Conservation (phyloP, 306 rosid species). For the Cicer cuneatum region DNA sequence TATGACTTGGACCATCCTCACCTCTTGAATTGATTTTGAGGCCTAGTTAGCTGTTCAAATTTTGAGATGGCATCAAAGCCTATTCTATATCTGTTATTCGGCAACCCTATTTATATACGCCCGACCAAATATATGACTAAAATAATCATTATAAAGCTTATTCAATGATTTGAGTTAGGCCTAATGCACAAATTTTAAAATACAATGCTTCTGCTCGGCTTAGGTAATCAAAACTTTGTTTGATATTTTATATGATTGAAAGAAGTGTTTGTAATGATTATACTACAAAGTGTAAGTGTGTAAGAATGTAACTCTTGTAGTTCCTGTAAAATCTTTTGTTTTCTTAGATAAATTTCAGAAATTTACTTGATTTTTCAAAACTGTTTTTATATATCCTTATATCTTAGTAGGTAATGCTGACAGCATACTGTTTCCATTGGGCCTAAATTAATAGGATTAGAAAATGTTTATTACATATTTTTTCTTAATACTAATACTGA, state of each 20-base stretch:
- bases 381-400: background rate
- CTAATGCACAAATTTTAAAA: no score
- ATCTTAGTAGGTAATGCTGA: background rate
- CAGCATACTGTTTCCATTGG: background rate
- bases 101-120: no score
- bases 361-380: background rate
- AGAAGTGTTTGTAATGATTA: background rate
- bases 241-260: slow-evolving; percentile 20
- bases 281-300: slow-evolving; percentile 8
- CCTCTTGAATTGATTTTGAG: background rate
- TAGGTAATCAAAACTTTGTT: background rate
- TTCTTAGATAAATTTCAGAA: background rate
- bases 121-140: no score
- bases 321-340: background rate
- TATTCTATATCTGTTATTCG: no score
- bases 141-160: no score
- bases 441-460: background rate
- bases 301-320: background rate
- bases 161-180: background rate
- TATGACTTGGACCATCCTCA: background rate
- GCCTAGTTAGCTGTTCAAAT: background rate
- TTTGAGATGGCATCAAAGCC: background rate
- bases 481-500: no score
- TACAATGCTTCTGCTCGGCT: background rate
- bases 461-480: slow-evolving; percentile 5